phyloP scores from a whole-genome alignment of 768 basidiomycete genomes.

The Leucosporidium yakuticum region DNA sequence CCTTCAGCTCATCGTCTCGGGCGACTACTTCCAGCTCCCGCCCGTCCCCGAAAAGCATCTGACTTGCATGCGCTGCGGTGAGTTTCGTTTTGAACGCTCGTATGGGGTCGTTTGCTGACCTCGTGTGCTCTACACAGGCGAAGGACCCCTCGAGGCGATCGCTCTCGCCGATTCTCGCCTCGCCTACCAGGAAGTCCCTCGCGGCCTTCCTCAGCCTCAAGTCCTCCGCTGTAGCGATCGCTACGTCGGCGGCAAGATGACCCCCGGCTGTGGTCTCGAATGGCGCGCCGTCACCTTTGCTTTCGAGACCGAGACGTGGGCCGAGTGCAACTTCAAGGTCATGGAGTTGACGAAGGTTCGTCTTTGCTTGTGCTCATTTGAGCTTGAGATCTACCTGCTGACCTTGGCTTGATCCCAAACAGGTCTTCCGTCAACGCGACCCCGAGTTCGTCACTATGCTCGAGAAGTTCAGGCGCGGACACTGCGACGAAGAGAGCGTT shows the following conservation, averaged over 20 bases:
- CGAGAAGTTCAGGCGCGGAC: conserved; percentile 42
- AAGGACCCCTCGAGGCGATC: conserved; percentile 1
- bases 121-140: neutral
- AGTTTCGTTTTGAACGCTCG: neutral
- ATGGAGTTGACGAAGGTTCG: conserved; percentile 37
- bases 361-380: neutral
- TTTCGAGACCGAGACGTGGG: conserved; percentile 43
- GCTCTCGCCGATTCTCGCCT: conserved; percentile 11
- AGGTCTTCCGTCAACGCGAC: conserved; percentile 43
- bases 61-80: conserved; percentile 25
- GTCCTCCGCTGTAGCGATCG: too few relatives aligned
- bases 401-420: neutral
- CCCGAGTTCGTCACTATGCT: conserved; percentile 41
- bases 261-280: neutral
- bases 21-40: conserved; percentile 48
- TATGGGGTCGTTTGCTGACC: neutral
- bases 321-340: conserved; percentile 34
- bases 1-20: conserved; percentile 42
- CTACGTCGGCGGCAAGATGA: too few relatives aligned
- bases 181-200: conserved; percentile 16
- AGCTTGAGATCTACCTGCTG: neutral
- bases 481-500: conserved; percentile 30
- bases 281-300: conserved; percentile 33
- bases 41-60: conserved; percentile 40
- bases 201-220: too few relatives aligned